Conservation (phyloP, 805 yeast species). For the Scheffersomyces ergatensis region DNA sequence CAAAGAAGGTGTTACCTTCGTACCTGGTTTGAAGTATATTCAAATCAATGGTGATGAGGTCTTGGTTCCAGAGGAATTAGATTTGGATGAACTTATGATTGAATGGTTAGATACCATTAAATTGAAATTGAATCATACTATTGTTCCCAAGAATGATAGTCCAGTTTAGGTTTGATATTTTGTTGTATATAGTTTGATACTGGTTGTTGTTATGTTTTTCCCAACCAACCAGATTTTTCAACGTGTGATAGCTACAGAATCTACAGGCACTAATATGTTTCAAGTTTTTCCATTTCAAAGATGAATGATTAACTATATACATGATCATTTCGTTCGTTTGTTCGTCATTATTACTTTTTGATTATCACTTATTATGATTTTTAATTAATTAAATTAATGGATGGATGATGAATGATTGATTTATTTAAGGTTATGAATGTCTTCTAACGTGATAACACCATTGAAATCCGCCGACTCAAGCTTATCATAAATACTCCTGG, state of each 20-base stretch:
- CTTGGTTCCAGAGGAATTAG: conserved; percentile 20
- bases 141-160: background rate
- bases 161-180: background rate
- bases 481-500: conserved; percentile 53
- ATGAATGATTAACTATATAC: too few species aligned
- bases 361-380: too few species aligned
- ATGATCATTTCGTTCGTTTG: too few species aligned
- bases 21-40: conserved; percentile 11
- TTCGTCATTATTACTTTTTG: too few species aligned
- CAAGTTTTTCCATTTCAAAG: too few species aligned
- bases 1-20: conserved; percentile 11
- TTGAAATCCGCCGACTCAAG: conserved; percentile 33
- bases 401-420: too few species aligned
- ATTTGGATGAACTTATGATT: conserved; percentile 21
- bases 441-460: conserved; percentile 13
- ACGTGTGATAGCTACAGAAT: too few species aligned
- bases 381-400: too few species aligned
- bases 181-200: too few species aligned
- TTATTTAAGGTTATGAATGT: conserved; percentile 8
- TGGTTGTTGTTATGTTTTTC: too few species aligned
- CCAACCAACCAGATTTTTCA: too few species aligned
- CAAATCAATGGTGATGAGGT: conserved; percentile 14
- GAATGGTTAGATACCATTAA: conserved; percentile 26
- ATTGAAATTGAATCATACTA: conserved; percentile 6
- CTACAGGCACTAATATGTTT: too few species aligned